phyloP scores from a whole-genome alignment of 2,329 filamentous ascomycete species.

The Alternaria brassicae region DNA sequence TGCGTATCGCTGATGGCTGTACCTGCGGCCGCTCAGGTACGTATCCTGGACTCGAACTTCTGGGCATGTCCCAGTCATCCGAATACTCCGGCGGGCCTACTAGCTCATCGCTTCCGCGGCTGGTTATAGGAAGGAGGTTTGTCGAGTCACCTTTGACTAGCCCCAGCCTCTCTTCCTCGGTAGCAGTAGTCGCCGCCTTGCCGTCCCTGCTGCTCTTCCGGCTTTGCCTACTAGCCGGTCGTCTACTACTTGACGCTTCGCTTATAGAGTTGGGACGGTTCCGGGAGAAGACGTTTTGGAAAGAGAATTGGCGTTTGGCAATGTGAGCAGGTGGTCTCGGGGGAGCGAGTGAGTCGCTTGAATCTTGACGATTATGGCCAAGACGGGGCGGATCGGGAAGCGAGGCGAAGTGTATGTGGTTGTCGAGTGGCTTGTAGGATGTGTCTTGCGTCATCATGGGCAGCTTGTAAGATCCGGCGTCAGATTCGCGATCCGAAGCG shows the following conservation, averaged over 20 bases:
- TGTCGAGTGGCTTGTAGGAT: slow-evolving; percentile 52
- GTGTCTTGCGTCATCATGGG: slow-evolving; percentile 58
- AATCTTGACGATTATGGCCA: slow-evolving; percentile 50
- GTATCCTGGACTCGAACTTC: slow-evolving; percentile 16
- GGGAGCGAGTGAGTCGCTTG: slow-evolving; percentile 56
- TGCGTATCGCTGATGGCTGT: slow-evolving; percentile 6
- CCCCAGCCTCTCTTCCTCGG: slow-evolving; percentile 83
- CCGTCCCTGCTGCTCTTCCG: slow-evolving; percentile 44
- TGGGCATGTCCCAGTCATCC: slow-evolving; percentile 22
- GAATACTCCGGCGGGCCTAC: slow-evolving; percentile 24
- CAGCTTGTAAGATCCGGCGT: slow-evolving; percentile 57
- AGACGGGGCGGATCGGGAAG: slow-evolving; percentile 39
- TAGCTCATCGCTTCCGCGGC: slow-evolving; percentile 29
- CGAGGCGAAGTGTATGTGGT: slow-evolving; percentile 55
- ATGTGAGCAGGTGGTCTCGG: slow-evolving; percentile 66
- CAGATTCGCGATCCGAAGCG: slow-evolving; percentile 34
- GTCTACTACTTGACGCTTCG: slow-evolving; percentile 22
- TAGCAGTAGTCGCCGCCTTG: slow-evolving; percentile 60
- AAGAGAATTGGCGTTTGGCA: slow-evolving; percentile 82
- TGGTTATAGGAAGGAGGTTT: slow-evolving; percentile 38
- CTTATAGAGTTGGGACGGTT: slow-evolving; percentile 40
- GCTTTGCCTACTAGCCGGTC: slow-evolving; percentile 39
- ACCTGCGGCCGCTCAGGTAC: slow-evolving; percentile 9
- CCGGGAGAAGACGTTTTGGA: slow-evolving; percentile 81
- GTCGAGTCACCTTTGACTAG: slow-evolving; percentile 76